Base-by-base conservation (phyloP, 495 filamentous ascomycete species). In the Podospora sp. region DNA sequence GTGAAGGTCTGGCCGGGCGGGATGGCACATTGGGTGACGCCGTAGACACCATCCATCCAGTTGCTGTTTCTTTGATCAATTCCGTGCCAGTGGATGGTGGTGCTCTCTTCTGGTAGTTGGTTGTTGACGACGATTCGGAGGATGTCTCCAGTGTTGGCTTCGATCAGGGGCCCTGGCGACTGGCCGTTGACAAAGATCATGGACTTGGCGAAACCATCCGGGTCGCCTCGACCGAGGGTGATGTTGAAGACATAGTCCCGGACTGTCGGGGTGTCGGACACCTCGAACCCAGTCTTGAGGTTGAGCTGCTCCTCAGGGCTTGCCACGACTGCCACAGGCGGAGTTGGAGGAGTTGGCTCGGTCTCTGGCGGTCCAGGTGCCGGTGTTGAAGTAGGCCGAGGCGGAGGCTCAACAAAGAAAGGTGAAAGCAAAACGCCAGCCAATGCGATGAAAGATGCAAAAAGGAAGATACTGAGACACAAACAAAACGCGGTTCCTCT, bases 71-170 rank as follows among this genome's bases (percentile, higher is more conserved):
- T 40, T 77, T 79, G 51, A 53, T 71, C 65, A 65, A 78, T 69
- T 20, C 73, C 74, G 60, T 79, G 80, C 70, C 71, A 80, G 51
- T 80, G 78, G 29, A 80, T 80, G 3, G 72, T 63, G 1, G 79
- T 81, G 26, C 78, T 75, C 35, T 80, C 75, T 56, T 71, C 50
- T 2, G 22, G 46, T 9, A 76, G 66, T 20, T 70, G 63, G 61
- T 78, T 81, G 26, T 69, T 69, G 14, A 81, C 75, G 36, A 77
- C 79, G 81, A 88, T 88, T 67, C 88, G 83, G 29, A 85, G 71
- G 29, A 70, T 80, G 65, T 89, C 86, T 14, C 86, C 86, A 1
- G 61, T 63, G 61, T 63, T 63, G 14, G 61, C 49, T 22, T 85
- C 80, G 62, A 90, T 79, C 0, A 78, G 79, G 20, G 88, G 88